Percentiles rank a stretch among this genome's conserved stretches.
Evolutionary conservation across 2,329 filamentous ascomycete species (phyloP).

Genomic region (Thelonectria rubi): DNA sequence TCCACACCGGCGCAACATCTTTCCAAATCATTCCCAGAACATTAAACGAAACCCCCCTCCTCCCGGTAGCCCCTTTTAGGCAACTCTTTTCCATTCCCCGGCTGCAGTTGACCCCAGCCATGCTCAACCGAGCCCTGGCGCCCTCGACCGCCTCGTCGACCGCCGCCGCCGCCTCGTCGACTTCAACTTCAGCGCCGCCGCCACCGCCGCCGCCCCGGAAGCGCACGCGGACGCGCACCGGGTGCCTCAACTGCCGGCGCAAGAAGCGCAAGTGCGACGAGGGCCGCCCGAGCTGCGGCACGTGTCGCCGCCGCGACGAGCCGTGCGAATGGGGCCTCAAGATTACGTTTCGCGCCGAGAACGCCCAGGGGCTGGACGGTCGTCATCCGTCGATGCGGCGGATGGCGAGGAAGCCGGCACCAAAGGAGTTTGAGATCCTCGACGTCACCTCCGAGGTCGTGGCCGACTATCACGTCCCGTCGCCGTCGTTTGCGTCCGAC

Average conservation of each 20-base stretch:
- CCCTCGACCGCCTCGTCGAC: conserved; percentile 2
- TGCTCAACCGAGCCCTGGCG: conserved; percentile 25
- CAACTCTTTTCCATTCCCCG: conserved; percentile 11
- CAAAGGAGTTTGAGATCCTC: conserved; percentile 48
- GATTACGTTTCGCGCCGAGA: conserved; percentile 50
- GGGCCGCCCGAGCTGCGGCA: conserved; percentile 47
- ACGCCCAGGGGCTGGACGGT: conserved; percentile 46
- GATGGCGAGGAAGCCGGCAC: conserved; percentile 40
- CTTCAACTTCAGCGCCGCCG: conserved; percentile 10
- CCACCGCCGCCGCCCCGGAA: conserved; percentile 31
- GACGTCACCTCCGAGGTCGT: conserved; percentile 50
- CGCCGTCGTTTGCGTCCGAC: conserved; percentile 33
- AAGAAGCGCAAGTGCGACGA: conserved; percentile 53
- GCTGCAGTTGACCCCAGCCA: conserved; percentile 35
- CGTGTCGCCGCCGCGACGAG: conserved; percentile 46
- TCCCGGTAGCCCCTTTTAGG: conserved; percentile 5
- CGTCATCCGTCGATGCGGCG: conserved; percentile 49
- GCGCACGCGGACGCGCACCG: conserved; percentile 47
- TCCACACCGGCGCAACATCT: neutral
- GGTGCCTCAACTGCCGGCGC: conserved; percentile 51
- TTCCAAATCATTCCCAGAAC: neutral
- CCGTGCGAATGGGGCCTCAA: conserved; percentile 51
- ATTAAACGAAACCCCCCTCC: neutral
- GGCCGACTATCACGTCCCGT: conserved; percentile 46
- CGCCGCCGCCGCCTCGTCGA: conserved; percentile 1